phyloP scores from a whole-genome alignment of 257 asterid species.

The Thymus mandschuricus region DNA sequence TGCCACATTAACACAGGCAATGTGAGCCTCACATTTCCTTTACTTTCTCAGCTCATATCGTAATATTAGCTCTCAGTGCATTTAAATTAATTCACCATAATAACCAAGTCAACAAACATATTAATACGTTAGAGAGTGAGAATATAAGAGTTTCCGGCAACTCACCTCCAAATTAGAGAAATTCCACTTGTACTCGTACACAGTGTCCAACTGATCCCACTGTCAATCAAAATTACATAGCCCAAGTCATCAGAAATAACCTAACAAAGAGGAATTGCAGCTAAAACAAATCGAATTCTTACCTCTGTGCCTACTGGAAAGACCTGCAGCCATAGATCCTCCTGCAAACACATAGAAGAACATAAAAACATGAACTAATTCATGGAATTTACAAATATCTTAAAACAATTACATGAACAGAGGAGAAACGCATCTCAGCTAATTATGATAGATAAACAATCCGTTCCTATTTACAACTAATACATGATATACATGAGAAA shows the following conservation, averaged over 20 bases:
- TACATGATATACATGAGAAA: not conserved
- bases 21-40: slow-evolving; percentile 24
- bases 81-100: not conserved
- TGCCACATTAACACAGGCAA: slow-evolving; percentile 37
- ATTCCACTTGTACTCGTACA: slow-evolving; percentile 85
- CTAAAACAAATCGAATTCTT: not conserved
- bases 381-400: not conserved
- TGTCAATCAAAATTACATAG: slow-evolving; percentile 54
- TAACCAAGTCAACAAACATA: not conserved
- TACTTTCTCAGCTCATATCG: not conserved
- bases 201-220: slow-evolving; percentile 98
- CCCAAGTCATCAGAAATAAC: not conserved
- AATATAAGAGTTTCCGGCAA: slow-evolving; percentile 17
- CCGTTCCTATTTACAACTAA: not conserved
- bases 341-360: slow-evolving; percentile 21
- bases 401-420: not conserved
- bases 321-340: slow-evolving; percentile 37
- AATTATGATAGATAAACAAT: not conserved
- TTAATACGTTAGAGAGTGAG: not conserved
- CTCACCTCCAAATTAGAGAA: slow-evolving; percentile 79
- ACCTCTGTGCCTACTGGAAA: slow-evolving; percentile 40
- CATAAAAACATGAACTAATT: slow-evolving; percentile 1
- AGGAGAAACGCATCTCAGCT: not conserved
- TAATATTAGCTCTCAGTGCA: not conserved
- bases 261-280: not conserved